Percentiles rank a stretch among this genome's conserved stretches.
Conservation (phyloP, 805 yeast species). For the Osmozyma mogii region DNA sequence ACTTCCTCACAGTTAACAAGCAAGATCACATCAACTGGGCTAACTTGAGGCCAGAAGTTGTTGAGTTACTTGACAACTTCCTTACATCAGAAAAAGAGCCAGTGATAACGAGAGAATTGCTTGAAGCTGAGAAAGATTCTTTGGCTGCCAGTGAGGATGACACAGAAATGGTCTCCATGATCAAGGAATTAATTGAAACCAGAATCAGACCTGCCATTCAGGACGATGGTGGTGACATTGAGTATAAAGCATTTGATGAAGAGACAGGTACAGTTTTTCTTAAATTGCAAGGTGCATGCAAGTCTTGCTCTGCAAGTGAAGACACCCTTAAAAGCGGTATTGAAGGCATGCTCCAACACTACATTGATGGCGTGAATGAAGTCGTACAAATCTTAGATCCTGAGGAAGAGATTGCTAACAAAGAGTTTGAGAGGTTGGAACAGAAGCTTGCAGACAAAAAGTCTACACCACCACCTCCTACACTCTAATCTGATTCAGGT, state of each 20-base stretch:
- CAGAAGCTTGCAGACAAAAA: slow-evolving; percentile 24
- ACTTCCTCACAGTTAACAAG: slow-evolving; percentile 67
- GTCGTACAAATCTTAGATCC: slow-evolving; percentile 81
- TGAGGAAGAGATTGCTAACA: slow-evolving; percentile 67
- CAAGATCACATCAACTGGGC: slow-evolving; percentile 57
- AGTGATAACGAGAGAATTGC: slow-evolving; percentile 31
- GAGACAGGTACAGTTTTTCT: slow-evolving; percentile 82
- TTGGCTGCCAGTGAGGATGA: slow-evolving; percentile 44
- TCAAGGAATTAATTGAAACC: slow-evolving; percentile 86
- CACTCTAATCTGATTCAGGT: too few relatives aligned
- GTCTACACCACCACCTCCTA: too few relatives aligned
- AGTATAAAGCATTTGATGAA: slow-evolving; percentile 77
- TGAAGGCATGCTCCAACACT: slow-evolving; percentile 94
- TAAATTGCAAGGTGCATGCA: slow-evolving; percentile 92
- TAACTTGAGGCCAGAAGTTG: slow-evolving; percentile 45
- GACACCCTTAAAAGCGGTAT: slow-evolving; percentile 93
- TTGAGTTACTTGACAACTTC: slow-evolving; percentile 51
- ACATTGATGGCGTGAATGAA: slow-evolving; percentile 88
- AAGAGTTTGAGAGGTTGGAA: slow-evolving; percentile 82
- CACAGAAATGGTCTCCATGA: slow-evolving; percentile 74
- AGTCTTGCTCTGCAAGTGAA: slow-evolving; percentile 83
- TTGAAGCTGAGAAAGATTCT: slow-evolving; percentile 31
- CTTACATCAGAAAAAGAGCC: slow-evolving; percentile 32
- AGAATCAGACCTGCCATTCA: slow-evolving; percentile 96
- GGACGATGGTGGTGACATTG: slow-evolving; percentile 98